Percentiles rank a stretch among this genome's conserved stretches.
These are phyloP conservation scores for Wolfiporia cocos DNA, from an alignment of 1,284 basidiomycete genomes.

Conservation along the genomic window DNA sequence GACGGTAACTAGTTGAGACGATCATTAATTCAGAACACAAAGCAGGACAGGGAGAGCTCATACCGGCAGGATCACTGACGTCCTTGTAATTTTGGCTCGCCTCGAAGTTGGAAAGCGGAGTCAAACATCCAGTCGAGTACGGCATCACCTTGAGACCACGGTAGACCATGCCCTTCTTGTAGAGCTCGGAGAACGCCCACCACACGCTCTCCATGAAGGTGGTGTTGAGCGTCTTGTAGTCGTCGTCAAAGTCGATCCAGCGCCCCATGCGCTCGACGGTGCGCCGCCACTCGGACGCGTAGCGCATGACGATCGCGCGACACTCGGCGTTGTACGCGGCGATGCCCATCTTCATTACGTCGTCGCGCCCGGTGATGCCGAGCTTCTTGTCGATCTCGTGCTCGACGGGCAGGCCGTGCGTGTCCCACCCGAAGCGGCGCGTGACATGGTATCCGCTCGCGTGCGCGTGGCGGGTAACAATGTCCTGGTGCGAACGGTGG, in stretches of 20 bases:
- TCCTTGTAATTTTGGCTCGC: constrained; percentile 92
- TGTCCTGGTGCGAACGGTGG: constrained; percentile 56
- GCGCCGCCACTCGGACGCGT: constrained; percentile 87
- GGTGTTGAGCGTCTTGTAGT: constrained; percentile 96
- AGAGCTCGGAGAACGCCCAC: constrained; percentile 98
- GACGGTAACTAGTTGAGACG: constrained; percentile 68
- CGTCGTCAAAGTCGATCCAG: constrained; percentile 99
- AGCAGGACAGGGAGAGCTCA: constrained; percentile 18
- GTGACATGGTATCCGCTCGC: constrained; percentile 93
- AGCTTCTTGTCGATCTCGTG: constrained; percentile 99
- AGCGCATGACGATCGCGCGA: constrained; percentile 96
- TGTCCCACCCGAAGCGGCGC: constrained; percentile 99
- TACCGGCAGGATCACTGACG: constrained; percentile 90
- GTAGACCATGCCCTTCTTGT: constrained; percentile 93
- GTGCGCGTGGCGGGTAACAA: constrained; percentile 93
- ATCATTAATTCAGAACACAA: background rate
- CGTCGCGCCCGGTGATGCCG: constrained; percentile 87
- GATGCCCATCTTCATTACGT: constrained; percentile 96
- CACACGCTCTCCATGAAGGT: constrained; percentile 98
- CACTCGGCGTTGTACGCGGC: constrained; percentile 98
- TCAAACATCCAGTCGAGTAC: constrained; percentile 95
- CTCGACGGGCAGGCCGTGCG: constrained; percentile 97
- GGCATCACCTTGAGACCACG: constrained; percentile 96
- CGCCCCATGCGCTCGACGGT: constrained; percentile 98
- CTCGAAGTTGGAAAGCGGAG: constrained; percentile 97